These are phyloP conservation scores for Monosiga brevicollis DNA, from an alignment of 78 protist species.

Conservation along the genomic window DNA sequence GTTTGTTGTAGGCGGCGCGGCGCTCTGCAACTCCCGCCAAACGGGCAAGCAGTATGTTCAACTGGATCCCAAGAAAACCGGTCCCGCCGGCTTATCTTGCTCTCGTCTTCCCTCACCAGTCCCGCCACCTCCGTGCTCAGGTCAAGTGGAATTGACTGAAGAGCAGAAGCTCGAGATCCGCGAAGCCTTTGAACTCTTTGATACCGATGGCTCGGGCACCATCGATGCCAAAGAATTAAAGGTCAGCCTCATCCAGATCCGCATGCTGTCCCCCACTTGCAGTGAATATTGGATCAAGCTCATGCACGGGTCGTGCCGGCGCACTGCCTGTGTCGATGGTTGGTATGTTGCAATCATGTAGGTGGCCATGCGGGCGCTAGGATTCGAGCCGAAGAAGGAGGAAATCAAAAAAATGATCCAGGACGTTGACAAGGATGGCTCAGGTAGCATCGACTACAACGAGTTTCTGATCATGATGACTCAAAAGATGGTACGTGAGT, in stretches of 20 bases:
- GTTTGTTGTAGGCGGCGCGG: no score
- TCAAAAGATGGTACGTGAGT: conserved; percentile 64
- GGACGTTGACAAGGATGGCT: conserved; percentile 77
- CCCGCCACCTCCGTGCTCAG: no score
- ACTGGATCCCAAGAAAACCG: no score
- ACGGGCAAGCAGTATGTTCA: no score
- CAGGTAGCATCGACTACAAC: conserved; percentile 69
- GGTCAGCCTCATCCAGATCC: neutral
- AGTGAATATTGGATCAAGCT: no score
- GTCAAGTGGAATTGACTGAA: conserved; percentile 66
- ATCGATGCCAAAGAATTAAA: conserved; percentile 86
- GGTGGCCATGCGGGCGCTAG: conserved; percentile 93
- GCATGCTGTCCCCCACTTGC: neutral
- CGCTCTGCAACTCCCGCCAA: no score
- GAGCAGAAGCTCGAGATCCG: conserved; percentile 78
- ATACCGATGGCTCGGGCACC: conserved; percentile 66
- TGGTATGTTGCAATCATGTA: conserved; percentile 1
- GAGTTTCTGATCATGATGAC: conserved; percentile 88
- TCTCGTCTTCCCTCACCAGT: no score
- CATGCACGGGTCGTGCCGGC: no score
- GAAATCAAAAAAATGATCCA: conserved; percentile 66
- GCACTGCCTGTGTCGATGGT: neutral
- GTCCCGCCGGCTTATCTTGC: no score
- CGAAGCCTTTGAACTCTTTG: conserved; percentile 81
- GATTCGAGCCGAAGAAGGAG: conserved; percentile 89